Conservation (phyloP, 192 early-diverging fungal genomes). For the Chytriomyces sp. region DNA sequence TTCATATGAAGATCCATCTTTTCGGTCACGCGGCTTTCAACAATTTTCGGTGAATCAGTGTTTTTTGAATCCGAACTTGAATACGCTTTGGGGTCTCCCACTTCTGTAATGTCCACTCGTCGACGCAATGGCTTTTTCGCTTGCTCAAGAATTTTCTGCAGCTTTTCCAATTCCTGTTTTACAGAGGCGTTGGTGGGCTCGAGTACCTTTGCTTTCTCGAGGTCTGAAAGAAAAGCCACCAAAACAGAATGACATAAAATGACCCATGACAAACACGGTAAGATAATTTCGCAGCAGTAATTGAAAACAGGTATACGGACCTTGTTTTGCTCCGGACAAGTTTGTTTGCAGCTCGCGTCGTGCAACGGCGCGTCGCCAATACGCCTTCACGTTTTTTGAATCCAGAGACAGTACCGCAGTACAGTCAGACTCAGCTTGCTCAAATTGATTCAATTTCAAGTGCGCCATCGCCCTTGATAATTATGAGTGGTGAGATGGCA, state of each 20-base stretch:
- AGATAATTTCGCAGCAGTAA: neutral
- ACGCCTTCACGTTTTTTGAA: conserved; percentile 76
- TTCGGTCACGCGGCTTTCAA: too few relatives aligned
- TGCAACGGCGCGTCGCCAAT: conserved; percentile 77
- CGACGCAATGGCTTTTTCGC: conserved; percentile 39
- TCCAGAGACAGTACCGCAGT: conserved; percentile 63
- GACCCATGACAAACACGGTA: neutral
- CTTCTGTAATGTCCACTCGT: conserved; percentile 61
- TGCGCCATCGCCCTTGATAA: conserved; percentile 73
- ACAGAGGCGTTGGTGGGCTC: conserved; percentile 72
- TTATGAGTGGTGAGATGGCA: neutral
- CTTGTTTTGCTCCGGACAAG: conserved; percentile 57
- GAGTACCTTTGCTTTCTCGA: conserved; percentile 64
- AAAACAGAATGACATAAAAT: conserved; percentile 1
- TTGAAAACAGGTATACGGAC: conserved; percentile 34
- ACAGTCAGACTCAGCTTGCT: conserved; percentile 72
- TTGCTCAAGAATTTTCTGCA: conserved; percentile 28
- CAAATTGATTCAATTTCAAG: conserved; percentile 72
- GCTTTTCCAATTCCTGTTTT: conserved; percentile 64
- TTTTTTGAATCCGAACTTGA: neutral
- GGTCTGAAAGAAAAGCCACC: conserved; percentile 49
- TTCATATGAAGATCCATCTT: too few relatives aligned
- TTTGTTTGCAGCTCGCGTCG: conserved; percentile 27
- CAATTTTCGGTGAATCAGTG: neutral
- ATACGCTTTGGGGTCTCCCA: conserved; percentile 45